Percentiles rank a stretch among this genome's conserved stretches.
Evolutionary conservation across 352 stramenopile species (phyloP).

Genomic region (Pythium coloratum): DNA sequence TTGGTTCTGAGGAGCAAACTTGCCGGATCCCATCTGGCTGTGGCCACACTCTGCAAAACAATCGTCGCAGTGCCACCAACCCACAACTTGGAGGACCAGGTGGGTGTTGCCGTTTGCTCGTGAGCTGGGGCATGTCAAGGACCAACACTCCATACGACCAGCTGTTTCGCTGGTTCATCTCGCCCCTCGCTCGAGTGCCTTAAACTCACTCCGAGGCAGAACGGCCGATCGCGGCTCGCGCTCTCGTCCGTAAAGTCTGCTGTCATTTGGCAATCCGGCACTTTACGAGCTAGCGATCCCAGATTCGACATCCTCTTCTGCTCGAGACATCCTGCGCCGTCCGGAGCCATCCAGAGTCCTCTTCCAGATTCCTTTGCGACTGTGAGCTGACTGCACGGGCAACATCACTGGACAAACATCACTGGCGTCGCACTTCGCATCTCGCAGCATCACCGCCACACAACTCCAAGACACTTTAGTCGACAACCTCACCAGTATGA

Average conservation of each 20-base stretch:
- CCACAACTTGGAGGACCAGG: slow-evolving; percentile 3
- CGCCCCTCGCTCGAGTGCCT: neutral
- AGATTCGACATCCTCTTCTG: slow-evolving; percentile 9
- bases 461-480: neutral
- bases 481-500: slow-evolving; percentile 17
- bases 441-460: slow-evolving; percentile 6
- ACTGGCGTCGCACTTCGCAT: neutral
- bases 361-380: slow-evolving; percentile 1
- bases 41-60: neutral
- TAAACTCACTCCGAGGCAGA: neutral
- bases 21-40: slow-evolving; percentile 22
- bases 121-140: neutral
- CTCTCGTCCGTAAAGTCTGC: neutral
- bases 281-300: slow-evolving; percentile 23
- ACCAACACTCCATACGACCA: neutral
- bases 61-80: neutral
- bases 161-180: neutral
- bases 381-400: neutral
- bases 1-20: slow-evolving; percentile 1
- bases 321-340: slow-evolving; percentile 3
- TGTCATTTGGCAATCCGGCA: slow-evolving; percentile 21
- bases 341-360: slow-evolving; percentile 11
- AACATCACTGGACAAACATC: neutral
- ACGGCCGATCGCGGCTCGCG: neutral
- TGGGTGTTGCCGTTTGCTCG: neutral